phyloP scores from a whole-genome alignment of 2,329 filamentous ascomycete species.

The Xylariomycetidae sp. region DNA sequence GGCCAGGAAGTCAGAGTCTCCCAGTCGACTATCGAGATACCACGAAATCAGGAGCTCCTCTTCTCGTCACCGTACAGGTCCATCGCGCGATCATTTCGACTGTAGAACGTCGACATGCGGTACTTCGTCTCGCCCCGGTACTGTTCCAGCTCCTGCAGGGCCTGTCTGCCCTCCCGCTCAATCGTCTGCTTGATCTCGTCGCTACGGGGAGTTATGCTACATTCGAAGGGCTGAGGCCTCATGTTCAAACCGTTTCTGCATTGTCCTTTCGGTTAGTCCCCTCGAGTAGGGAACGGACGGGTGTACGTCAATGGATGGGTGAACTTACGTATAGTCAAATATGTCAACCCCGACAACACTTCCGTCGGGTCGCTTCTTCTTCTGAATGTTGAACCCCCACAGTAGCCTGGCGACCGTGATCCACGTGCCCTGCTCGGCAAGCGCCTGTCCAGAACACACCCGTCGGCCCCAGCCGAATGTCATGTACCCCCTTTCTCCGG shows the following conservation, averaged over 20 bases:
- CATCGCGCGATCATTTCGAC: slow-evolving; percentile 28
- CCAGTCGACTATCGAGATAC: no score
- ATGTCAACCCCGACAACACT: slow-evolving; percentile 50
- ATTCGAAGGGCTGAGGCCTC: slow-evolving; percentile 51
- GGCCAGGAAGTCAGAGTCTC: no score
- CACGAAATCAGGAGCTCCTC: slow-evolving; percentile 6
- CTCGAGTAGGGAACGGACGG: no score
- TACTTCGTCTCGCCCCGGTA: slow-evolving; percentile 55
- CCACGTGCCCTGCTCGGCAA: slow-evolving; percentile 58
- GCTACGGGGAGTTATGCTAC: slow-evolving; percentile 46
- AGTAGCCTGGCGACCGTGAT: slow-evolving; percentile 52
- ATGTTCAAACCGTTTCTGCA: slow-evolving; percentile 55
- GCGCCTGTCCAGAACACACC: slow-evolving; percentile 47
- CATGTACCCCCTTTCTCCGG: slow-evolving; percentile 46
- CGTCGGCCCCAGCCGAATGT: slow-evolving; percentile 53
- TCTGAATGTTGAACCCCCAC: slow-evolving; percentile 51
- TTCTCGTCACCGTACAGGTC: slow-evolving; percentile 23
- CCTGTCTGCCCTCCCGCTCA: slow-evolving; percentile 47
- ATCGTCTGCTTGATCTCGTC: slow-evolving; percentile 45
- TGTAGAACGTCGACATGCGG: slow-evolving; percentile 50
- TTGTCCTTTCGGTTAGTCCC: no score
- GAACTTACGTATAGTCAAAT: slow-evolving; percentile 47
- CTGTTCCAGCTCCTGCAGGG: slow-evolving; percentile 44
- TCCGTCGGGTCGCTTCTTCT: slow-evolving; percentile 32
- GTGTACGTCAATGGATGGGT: slow-evolving; percentile 1